These are phyloP conservation scores for Kluyveromyces starmeri DNA, from an alignment of 805 yeast species.

Conservation along the genomic window DNA sequence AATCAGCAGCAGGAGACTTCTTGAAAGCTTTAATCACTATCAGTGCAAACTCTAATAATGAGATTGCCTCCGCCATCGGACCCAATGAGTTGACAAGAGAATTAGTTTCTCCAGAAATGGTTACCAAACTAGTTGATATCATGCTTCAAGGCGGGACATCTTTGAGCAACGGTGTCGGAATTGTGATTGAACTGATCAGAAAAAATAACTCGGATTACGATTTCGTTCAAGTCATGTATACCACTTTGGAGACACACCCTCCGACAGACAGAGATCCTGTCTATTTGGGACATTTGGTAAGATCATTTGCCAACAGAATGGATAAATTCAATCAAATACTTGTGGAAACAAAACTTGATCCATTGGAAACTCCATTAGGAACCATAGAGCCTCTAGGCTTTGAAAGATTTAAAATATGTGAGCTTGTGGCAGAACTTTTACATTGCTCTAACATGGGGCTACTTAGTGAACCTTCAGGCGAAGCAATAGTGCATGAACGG, in stretches of 20 bases:
- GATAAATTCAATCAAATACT: slow-evolving; percentile 59
- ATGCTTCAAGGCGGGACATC: slow-evolving; percentile 84
- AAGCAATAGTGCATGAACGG: slow-evolving; percentile 57
- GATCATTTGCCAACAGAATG: slow-evolving; percentile 65
- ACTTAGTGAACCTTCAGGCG: slow-evolving; percentile 69
- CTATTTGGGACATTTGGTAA: slow-evolving; percentile 78
- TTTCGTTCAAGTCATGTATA: slow-evolving; percentile 71
- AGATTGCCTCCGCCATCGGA: slow-evolving; percentile 84
- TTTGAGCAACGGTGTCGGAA: slow-evolving; percentile 88
- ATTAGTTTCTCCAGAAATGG: slow-evolving; percentile 66
- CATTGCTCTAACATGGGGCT: slow-evolving; percentile 96
- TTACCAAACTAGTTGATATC: slow-evolving; percentile 57
- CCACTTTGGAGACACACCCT: slow-evolving; percentile 80
- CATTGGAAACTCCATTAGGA: slow-evolving; percentile 38
- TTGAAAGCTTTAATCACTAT: slow-evolving; percentile 88
- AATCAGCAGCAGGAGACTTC: slow-evolving; percentile 92
- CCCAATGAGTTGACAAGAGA: slow-evolving; percentile 92
- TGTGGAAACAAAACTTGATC: slow-evolving; percentile 28
- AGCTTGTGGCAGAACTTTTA: slow-evolving; percentile 83
- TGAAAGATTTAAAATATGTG: slow-evolving; percentile 87
- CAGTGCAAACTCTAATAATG: slow-evolving; percentile 84
- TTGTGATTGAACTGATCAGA: slow-evolving; percentile 86
- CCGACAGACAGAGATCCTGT: slow-evolving; percentile 91
- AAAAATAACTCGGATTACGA: slow-evolving; percentile 96
- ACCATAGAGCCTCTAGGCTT: slow-evolving; percentile 78